Base-by-base conservation (phyloP, 768 basidiomycete species). In the Boletus rubropictus region DNA sequence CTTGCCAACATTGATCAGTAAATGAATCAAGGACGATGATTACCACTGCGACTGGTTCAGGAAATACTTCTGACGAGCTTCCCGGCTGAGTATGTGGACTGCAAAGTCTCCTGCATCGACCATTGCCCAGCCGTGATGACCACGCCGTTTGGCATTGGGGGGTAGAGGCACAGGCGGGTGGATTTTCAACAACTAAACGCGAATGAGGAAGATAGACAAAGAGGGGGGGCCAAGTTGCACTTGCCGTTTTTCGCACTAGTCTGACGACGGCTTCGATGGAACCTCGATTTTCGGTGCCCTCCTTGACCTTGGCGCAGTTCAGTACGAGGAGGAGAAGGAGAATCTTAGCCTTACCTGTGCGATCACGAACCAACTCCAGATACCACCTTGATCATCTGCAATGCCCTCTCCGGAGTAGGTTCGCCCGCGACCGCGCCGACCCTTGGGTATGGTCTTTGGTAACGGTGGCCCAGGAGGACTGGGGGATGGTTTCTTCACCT, bases 101-200 rank as follows among this genome's bases (percentile, higher is more conserved):
- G 81, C 89, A 71, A 89, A 86, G 38, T 80, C 74, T 25, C 88
- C 88, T 7, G 79, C 85, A 61, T 92, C 89, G 39, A 92, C 69
- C 81, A 91, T 80, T 3, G 83, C 84, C 89, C 89, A 92, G 21
- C 85, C 86, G 44, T 82, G 82, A 52, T 77, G 74, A 48, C 73
- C 72, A 24, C 76, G 70, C 28, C 76, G 75, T 59, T 80, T 81
- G 25, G 77, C 70, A 49, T 86, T 88, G 17, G 79, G 77, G 3
- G 84, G 79, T 11, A 89, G 69, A 12, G 71, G 60, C 25, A 88
- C 57, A 9, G 81, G 80, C 1, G 86, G 84, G 11, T 77, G 65
- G 49, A 71, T 65, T 21, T 69, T 72, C 43, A 86, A 65, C 15
- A 89, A 69, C 87, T 89, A 25, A n/a, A 0, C 15, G 32, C n/a